A percentile compares a stretch with the other conserved stretches of the same genome.
These are phyloP conservation scores for Cylindrotheca fusiformis DNA, from an alignment of 108 stramenopile species.

Conservation along the genomic window DNA sequence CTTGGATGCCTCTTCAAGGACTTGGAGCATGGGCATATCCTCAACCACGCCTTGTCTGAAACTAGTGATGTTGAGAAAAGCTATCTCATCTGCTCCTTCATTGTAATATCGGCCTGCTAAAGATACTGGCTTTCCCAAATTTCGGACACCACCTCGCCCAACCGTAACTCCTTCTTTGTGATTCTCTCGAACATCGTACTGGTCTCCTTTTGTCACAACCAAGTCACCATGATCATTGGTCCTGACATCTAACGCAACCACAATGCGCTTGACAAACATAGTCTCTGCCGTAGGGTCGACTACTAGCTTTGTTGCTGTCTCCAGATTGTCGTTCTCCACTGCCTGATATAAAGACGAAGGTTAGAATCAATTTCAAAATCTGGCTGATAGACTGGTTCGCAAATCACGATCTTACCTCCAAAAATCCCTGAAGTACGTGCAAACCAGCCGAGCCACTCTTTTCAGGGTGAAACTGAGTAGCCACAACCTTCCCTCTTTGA, in stretches of 20 bases:
- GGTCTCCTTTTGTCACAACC: slow-evolving; percentile 99
- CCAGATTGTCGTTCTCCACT: slow-evolving; percentile 72
- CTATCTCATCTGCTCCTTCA: slow-evolving; percentile 97
- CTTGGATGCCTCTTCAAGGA: slow-evolving; percentile 90
- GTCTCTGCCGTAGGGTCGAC: slow-evolving; percentile 48
- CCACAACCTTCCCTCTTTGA: slow-evolving; percentile 89
- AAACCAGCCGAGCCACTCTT: slow-evolving; percentile 93
- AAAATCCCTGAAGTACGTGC: slow-evolving; percentile 80
- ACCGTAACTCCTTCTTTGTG: slow-evolving; percentile 54
- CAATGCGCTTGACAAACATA: slow-evolving; percentile 82
- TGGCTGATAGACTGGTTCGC: background rate
- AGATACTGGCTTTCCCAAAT: slow-evolving; percentile 96
- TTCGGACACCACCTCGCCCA: slow-evolving; percentile 92
- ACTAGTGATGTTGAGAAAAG: slow-evolving; percentile 96
- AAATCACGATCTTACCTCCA: slow-evolving; percentile 52
- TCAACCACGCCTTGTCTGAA: slow-evolving; percentile 94
- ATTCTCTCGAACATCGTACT: slow-evolving; percentile 97
- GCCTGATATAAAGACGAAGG: slow-evolving; percentile 36
- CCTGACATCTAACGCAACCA: slow-evolving; percentile 95
- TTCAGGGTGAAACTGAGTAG: slow-evolving; percentile 98
- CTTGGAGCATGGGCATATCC: slow-evolving; percentile 97
- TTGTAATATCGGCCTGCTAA: slow-evolving; percentile 91
- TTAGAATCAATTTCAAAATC: background rate
- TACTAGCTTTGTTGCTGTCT: slow-evolving; percentile 45
- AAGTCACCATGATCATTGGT: slow-evolving; percentile 95